A percentile compares a stretch with the other conserved stretches of the same genome.
Evolutionary conservation across 2,329 filamentous ascomycete species (phyloP).

Genomic region (Fusarium dimerum): DNA sequence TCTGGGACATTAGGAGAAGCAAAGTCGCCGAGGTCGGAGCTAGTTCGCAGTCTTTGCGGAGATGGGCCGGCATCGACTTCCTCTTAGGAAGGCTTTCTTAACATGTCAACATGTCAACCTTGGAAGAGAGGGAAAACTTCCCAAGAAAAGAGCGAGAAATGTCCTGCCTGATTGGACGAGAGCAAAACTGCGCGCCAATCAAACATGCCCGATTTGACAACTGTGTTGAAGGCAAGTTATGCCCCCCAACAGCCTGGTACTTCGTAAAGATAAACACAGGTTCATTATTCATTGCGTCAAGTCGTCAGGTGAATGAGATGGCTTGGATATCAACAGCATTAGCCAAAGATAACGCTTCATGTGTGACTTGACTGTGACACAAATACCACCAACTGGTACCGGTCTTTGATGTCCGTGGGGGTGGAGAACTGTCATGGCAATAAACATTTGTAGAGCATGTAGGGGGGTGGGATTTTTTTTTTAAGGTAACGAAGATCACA

Average conservation of each 20-base stretch:
- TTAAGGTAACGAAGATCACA: neutral
- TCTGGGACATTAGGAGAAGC: neutral
- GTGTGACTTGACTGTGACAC: neutral
- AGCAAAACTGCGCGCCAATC: constrained; percentile 31
- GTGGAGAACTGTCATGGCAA: constrained; percentile 22
- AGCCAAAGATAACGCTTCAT: neutral
- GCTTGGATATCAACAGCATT: neutral
- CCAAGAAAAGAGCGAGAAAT: constrained; percentile 6
- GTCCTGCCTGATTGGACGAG: constrained; percentile 7
- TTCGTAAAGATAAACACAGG: neutral
- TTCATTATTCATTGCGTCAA: neutral
- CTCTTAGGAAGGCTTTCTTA: constrained; percentile 1
- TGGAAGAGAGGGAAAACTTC: neutral
- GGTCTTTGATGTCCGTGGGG: constrained; percentile 32
- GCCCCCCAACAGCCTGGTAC: neutral
- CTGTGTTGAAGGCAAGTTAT: neutral
- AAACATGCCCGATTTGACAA: constrained; percentile 23
- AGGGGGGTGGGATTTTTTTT: constrained; percentile 11
- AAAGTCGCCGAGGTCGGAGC: constrained; percentile 24
- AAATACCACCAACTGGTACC: constrained; percentile 10
- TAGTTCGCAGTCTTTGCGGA: constrained; percentile 16
- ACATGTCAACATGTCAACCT: neutral
- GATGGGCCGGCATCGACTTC: constrained; percentile 14
- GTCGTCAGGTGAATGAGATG: neutral
- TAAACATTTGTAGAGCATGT: constrained; percentile 16